Percentiles rank a stretch among this genome's conserved stretches.
phyloP scores from a whole-genome alignment of 2,329 filamentous ascomycete genomes.

The Penicillium paneum region DNA sequence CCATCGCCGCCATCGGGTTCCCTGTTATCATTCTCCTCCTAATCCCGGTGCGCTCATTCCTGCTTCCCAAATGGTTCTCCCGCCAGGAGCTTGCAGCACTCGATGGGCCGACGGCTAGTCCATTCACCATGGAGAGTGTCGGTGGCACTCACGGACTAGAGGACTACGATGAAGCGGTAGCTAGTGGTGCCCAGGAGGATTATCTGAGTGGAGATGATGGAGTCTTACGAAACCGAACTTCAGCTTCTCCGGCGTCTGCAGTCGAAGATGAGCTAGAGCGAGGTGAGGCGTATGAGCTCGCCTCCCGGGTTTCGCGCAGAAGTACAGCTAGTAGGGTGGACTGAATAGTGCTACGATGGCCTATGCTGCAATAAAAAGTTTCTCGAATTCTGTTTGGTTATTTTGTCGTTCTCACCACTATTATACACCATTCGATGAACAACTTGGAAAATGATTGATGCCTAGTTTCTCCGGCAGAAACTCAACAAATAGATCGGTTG shows the following conservation, averaged over 20 bases:
- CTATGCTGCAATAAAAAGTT: not conserved
- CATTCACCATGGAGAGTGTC: conserved; percentile 73
- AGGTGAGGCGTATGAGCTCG: conserved; percentile 41
- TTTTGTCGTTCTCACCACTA: no score
- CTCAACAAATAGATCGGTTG: not conserved
- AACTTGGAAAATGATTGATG: not conserved
- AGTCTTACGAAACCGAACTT: conserved; percentile 17
- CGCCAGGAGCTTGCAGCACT: conserved; percentile 59
- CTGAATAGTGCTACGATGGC: not conserved
- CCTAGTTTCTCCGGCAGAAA: not conserved
- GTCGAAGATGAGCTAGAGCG: conserved; percentile 41
- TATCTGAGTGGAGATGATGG: conserved; percentile 16
- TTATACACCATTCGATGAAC: not conserved
- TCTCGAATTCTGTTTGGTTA: no score
- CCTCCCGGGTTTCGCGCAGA: conserved; percentile 26
- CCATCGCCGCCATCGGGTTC: conserved; percentile 77
- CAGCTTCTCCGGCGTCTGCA: conserved; percentile 27
- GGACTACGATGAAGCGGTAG: conserved; percentile 16
- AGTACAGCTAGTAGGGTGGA: conserved; percentile 25
- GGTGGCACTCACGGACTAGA: conserved; percentile 59
- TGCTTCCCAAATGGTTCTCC: conserved; percentile 62
- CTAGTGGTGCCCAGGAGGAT: conserved; percentile 2
- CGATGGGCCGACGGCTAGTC: conserved; percentile 71
- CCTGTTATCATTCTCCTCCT: conserved; percentile 69
- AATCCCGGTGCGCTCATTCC: conserved; percentile 62